phyloP scores from a whole-genome alignment of 345 rosid species.

The Syzygium aromaticum region DNA sequence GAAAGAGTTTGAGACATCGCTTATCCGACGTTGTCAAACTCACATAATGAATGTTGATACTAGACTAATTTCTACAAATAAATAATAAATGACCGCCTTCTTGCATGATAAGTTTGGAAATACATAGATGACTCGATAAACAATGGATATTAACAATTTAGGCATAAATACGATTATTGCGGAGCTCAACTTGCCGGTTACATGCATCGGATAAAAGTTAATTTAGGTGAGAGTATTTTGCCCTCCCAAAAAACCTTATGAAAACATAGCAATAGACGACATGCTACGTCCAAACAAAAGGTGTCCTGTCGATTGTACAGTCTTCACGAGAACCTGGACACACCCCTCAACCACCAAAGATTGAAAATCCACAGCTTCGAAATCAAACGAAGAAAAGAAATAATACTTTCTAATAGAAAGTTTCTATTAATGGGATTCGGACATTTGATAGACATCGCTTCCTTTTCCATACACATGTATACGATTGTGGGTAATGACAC shows the following conservation, averaged over 20 bases:
- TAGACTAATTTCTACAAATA: background rate
- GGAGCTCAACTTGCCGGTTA: background rate
- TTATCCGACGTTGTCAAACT: too few species aligned
- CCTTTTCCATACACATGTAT: background rate
- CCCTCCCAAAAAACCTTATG: background rate
- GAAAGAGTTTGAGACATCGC: too few species aligned
- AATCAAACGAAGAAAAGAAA: background rate
- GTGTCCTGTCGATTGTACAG: background rate
- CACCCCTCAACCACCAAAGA: background rate
- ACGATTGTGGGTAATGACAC: background rate
- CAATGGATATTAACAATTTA: background rate
- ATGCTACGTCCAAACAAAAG: background rate
- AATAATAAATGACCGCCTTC: background rate
- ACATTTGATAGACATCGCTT: background rate
- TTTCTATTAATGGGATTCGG: background rate
- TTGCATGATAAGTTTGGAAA: background rate
- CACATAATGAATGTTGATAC: background rate
- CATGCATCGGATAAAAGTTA: background rate
- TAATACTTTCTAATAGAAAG: too few species aligned
- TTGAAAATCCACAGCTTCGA: background rate
- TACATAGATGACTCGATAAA: background rate
- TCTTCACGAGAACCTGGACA: background rate
- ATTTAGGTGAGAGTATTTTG: background rate
- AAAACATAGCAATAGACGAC: rapidly evolving
- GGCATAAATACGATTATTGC: background rate